Conservation (phyloP, 2,329 filamentous ascomycete genomes). For the Pseudogymnoascus sp. region DNA sequence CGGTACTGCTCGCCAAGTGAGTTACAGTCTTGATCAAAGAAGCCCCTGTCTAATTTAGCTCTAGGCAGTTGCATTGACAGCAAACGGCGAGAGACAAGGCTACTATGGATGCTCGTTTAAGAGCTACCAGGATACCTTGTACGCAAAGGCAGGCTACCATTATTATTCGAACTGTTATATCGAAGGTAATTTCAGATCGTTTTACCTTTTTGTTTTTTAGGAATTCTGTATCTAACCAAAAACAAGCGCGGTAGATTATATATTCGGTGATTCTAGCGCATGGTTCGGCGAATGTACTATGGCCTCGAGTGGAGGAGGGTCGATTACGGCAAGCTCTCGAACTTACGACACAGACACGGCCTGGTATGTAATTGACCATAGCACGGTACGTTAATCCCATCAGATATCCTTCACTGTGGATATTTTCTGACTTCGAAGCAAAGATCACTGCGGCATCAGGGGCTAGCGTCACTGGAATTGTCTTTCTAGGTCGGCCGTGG, state of each 20-base stretch:
- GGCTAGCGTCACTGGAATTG: slow-evolving; percentile 27
- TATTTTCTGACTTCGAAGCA: slow-evolving; percentile 16
- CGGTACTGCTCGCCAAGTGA: slow-evolving; percentile 33
- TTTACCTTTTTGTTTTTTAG: slow-evolving; percentile 10
- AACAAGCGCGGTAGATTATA: slow-evolving; percentile 41
- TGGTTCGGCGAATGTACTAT: slow-evolving; percentile 40
- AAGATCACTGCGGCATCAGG: slow-evolving; percentile 10
- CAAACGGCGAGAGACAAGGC: slow-evolving; percentile 37
- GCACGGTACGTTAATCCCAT: slow-evolving; percentile 28
- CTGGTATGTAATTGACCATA: slow-evolving; percentile 46
- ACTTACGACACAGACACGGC: slow-evolving; percentile 28
- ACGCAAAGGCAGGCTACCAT: slow-evolving; percentile 40
- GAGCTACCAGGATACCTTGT: slow-evolving; percentile 46
- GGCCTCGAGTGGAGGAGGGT: slow-evolving; percentile 28
- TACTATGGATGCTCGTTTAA: slow-evolving; percentile 46
- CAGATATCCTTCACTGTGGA: neutral
- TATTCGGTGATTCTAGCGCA: slow-evolving; percentile 43
- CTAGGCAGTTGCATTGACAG: slow-evolving; percentile 43
- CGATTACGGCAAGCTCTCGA: slow-evolving; percentile 37
- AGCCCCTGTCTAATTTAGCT: slow-evolving; percentile 9
- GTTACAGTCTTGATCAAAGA: neutral
- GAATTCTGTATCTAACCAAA: neutral
- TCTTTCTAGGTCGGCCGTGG: slow-evolving; percentile 45
- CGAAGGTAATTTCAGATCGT: slow-evolving; percentile 31
- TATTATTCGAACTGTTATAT: slow-evolving; percentile 47